Conservation (phyloP, 2,329 filamentous ascomycete species). For the Stagonosporopsis tanaceti region DNA sequence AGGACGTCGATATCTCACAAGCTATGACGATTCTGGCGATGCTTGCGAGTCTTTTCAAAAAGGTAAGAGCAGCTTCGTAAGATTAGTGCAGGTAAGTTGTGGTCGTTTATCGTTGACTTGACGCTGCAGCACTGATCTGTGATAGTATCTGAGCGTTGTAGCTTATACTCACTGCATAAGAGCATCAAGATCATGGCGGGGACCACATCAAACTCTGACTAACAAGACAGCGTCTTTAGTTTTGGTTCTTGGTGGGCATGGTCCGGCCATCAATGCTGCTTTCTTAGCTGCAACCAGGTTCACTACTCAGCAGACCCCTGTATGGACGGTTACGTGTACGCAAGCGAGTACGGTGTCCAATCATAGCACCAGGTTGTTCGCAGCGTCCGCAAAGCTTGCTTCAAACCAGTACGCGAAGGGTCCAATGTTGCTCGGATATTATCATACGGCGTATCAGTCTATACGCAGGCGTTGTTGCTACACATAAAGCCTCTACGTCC, state of each 20-base stretch:
- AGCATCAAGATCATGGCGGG: background rate
- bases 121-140: conserved; percentile 1
- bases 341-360: conserved; percentile 17
- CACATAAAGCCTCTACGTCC: conserved; percentile 1
- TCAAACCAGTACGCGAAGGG: background rate
- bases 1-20: background rate
- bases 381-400: background rate
- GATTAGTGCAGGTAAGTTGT: background rate
- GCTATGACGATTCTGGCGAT: conserved; percentile 6
- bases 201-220: too few species aligned
- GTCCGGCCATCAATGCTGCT: too few species aligned
- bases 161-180: background rate
- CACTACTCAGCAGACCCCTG: background rate
- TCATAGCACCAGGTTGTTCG: background rate
- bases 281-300: background rate
- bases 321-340: background rate
- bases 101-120: background rate
- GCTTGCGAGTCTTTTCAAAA: conserved; percentile 10
- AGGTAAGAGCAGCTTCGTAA: background rate
- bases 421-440: background rate
- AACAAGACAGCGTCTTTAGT: too few species aligned
- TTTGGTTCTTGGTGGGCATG: background rate
- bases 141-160: background rate
- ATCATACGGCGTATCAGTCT: conserved; percentile 7
- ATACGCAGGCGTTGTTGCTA: background rate